These are phyloP conservation scores for Filosporella fistucella DNA, from an alignment of 495 filamentous ascomycete genomes.

Conservation along the genomic window DNA sequence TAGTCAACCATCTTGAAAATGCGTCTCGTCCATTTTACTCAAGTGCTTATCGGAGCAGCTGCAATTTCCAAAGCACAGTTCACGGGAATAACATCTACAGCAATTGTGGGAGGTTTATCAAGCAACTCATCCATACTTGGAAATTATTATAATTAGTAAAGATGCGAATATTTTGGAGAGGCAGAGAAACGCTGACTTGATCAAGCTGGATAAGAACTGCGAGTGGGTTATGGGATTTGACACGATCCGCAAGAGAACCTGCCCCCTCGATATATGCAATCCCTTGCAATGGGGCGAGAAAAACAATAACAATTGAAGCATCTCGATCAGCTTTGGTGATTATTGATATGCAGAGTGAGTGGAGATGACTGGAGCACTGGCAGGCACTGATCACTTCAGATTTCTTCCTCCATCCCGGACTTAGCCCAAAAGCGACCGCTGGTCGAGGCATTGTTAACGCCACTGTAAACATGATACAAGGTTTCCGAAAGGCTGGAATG, in stretches of 20 bases:
- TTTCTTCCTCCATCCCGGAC: slow-evolving; percentile 9
- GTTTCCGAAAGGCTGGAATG: slow-evolving; percentile 4
- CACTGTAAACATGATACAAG: slow-evolving; percentile 11
- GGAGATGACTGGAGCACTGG: background rate
- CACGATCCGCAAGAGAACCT: slow-evolving; percentile 1
- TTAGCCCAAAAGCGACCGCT: slow-evolving; percentile 1
- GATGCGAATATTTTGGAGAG: background rate
- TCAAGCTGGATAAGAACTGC: slow-evolving; percentile 7
- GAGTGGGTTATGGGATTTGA: slow-evolving; percentile 6
- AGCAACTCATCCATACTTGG: slow-evolving; percentile 4
- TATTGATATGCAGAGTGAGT: slow-evolving; percentile 12
- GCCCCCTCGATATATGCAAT: background rate
- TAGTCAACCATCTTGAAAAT: no score
- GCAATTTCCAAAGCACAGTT: slow-evolving; percentile 9
- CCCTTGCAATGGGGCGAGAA: slow-evolving; percentile 4
- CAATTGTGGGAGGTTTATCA: background rate
- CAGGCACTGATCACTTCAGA: background rate
- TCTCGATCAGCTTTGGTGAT: slow-evolving; percentile 2
- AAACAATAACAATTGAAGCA: slow-evolving; percentile 2
- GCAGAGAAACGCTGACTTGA: background rate
- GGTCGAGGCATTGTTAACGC: slow-evolving; percentile 6
- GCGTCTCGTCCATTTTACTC: no score
- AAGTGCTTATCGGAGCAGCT: no score
- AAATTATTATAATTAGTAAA: slow-evolving; percentile 14
- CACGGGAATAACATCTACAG: background rate